Conservation (phyloP, 1,284 basidiomycete species). For the Calocybe gambosa region DNA sequence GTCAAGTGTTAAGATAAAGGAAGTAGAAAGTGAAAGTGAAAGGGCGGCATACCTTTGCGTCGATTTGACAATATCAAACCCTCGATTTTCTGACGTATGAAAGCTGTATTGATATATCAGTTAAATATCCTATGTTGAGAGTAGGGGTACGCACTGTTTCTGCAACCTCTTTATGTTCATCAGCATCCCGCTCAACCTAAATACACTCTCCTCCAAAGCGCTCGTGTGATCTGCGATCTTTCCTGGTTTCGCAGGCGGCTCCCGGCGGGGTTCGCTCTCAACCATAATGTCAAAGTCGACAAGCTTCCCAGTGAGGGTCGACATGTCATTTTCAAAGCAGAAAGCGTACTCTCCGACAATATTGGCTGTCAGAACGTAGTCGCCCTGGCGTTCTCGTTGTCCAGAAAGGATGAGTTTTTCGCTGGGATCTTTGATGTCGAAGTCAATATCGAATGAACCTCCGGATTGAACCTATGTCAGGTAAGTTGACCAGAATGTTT, state of each 20-base stretch:
- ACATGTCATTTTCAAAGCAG: constrained; percentile 98
- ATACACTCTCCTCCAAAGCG: constrained; percentile 89
- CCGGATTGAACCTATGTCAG: constrained; percentile 84
- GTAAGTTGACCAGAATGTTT: constrained; percentile 4
- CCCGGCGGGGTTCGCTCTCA: constrained; percentile 86
- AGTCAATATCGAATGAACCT: constrained; percentile 96
- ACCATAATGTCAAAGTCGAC: constrained; percentile 98
- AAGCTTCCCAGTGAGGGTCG: constrained; percentile 83
- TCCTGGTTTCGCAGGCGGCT: constrained; percentile 73
- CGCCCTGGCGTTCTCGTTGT: constrained; percentile 85
- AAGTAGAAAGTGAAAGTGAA: background rate
- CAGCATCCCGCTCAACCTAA: constrained; percentile 80
- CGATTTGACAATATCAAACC: constrained; percentile 74
- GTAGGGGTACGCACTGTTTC: constrained; percentile 66
- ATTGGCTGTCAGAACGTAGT: constrained; percentile 96
- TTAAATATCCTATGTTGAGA: background rate
- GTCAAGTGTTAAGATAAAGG: constrained; percentile 19
- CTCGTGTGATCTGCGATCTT: constrained; percentile 89
- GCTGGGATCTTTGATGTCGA: constrained; percentile 85
- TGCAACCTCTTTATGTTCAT: constrained; percentile 86
- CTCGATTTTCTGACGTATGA: constrained; percentile 78
- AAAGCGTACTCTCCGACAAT: constrained; percentile 94
- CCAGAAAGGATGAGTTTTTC: constrained; percentile 86
- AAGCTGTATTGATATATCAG: constrained; percentile 39
- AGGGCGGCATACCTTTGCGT: constrained; percentile 58